phyloP scores from a whole-genome alignment of 2,329 filamentous ascomycete genomes.

The Trichophyton rubrum region DNA sequence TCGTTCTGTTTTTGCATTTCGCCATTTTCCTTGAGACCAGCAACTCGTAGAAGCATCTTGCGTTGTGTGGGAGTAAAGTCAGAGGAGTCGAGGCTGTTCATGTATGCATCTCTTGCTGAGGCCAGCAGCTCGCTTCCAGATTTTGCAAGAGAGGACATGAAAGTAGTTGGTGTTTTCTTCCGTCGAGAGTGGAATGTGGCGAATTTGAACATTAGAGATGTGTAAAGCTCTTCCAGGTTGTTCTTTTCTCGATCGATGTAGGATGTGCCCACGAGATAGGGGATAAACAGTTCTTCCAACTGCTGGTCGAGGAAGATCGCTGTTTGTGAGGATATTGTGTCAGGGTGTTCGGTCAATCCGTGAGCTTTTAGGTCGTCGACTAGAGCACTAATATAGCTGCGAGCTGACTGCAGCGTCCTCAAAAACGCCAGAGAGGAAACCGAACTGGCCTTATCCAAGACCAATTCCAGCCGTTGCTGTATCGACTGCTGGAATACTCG shows the following conservation, averaged over 20 bases:
- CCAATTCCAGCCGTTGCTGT: slow-evolving; percentile 88
- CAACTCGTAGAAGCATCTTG: slow-evolving; percentile 77
- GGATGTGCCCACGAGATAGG: slow-evolving; percentile 52
- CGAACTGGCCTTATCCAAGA: slow-evolving; percentile 83
- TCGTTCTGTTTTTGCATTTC: slow-evolving; percentile 62
- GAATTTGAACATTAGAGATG: slow-evolving; percentile 88
- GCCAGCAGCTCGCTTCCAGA: slow-evolving; percentile 79
- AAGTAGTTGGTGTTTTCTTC: slow-evolving; percentile 79
- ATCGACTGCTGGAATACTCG: slow-evolving; percentile 96
- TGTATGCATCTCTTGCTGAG: slow-evolving; percentile 80
- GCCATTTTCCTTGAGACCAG: slow-evolving; percentile 58
- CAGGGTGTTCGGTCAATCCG: slow-evolving; percentile 87
- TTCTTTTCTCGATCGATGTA: slow-evolving; percentile 55
- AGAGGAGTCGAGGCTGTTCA: slow-evolving; percentile 75
- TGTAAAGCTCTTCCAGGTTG: slow-evolving; percentile 68
- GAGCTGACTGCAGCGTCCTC: slow-evolving; percentile 77
- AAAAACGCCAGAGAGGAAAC: slow-evolving; percentile 88
- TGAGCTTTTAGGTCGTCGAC: slow-evolving; percentile 91
- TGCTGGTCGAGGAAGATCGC: slow-evolving; percentile 57
- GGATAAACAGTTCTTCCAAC: slow-evolving; percentile 53
- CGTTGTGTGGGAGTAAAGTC: slow-evolving; percentile 83
- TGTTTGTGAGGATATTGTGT: slow-evolving; percentile 76
- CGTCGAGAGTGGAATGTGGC: slow-evolving; percentile 73
- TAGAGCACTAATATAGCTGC: slow-evolving; percentile 73
- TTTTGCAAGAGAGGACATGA: slow-evolving; percentile 83